A percentile compares a stretch with the other conserved stretches of the same genome.
Evolutionary conservation across 2,329 filamentous ascomycete genomes (phyloP).

Genomic region (Fusarium bulbicola): DNA sequence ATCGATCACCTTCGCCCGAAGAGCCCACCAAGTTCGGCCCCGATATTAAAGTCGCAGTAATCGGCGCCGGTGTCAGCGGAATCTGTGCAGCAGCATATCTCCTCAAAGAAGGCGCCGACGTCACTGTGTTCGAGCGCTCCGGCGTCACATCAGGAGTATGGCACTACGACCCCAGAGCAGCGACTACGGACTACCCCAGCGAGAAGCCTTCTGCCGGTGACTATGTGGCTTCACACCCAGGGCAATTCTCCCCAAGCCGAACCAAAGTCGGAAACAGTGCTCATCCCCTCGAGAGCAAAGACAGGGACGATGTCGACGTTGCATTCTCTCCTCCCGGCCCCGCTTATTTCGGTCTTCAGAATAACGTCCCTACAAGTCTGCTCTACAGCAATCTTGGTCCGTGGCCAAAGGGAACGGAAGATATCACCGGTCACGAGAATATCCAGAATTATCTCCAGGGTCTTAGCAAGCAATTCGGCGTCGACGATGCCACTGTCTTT

Average conservation of each 20-base stretch:
- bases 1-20: neutral
- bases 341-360: slow-evolving; percentile 69
- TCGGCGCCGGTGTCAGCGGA: slow-evolving; percentile 54
- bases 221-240: slow-evolving; percentile 28
- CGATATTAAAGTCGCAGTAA: slow-evolving; percentile 46
- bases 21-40: slow-evolving; percentile 9
- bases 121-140: slow-evolving; percentile 52
- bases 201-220: slow-evolving; percentile 43
- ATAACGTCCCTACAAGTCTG: slow-evolving; percentile 75
- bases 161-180: slow-evolving; percentile 47
- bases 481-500: slow-evolving; percentile 61
- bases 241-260: neutral
- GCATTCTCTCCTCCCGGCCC: slow-evolving; percentile 51
- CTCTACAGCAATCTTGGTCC: slow-evolving; percentile 53
- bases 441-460: slow-evolving; percentile 69
- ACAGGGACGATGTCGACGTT: slow-evolving; percentile 2
- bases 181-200: slow-evolving; percentile 47
- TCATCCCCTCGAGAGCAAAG: neutral
- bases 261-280: accelerated
- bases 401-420: slow-evolving; percentile 69
- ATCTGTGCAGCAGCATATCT: slow-evolving; percentile 51
- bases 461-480: slow-evolving; percentile 60
- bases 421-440: slow-evolving; percentile 65
- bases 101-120: slow-evolving; percentile 46
- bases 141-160: slow-evolving; percentile 50